Evolutionary conservation across 441 rosid genomes (phyloP).

Genomic region (Sinapis alba): DNA sequence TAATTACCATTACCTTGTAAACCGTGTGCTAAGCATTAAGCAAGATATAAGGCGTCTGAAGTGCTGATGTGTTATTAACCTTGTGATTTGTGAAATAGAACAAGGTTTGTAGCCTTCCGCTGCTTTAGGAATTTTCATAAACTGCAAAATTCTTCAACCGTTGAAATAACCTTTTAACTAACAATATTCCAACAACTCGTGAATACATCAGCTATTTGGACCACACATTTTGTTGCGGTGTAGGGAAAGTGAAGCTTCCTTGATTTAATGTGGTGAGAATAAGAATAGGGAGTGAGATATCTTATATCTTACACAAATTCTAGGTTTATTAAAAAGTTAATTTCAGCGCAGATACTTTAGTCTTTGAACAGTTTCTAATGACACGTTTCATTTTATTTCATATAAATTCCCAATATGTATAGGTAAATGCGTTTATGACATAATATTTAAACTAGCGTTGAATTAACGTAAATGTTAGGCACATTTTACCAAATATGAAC

Average conservation of each 20-base stretch:
- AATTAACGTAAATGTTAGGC: not conserved
- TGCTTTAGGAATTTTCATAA: not conserved
- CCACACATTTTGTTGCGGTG: not conserved
- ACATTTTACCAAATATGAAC: constrained; percentile 24
- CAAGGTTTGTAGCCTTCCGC: not conserved
- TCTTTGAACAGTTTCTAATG: not conserved
- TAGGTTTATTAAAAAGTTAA: not conserved
- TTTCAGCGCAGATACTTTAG: not conserved
- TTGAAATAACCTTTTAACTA: not conserved
- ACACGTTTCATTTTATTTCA: not conserved
- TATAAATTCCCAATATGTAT: not conserved
- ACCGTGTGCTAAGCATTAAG: not conserved
- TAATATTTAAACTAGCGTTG: not conserved
- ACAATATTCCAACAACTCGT: not conserved
- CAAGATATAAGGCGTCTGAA: not conserved
- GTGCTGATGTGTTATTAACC: not conserved
- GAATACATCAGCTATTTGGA: not conserved
- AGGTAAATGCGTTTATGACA: not conserved
- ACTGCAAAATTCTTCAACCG: not conserved
- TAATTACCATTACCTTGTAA: not conserved
- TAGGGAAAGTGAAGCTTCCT: not conserved
- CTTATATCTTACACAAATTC: not conserved
- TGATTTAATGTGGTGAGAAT: not conserved
- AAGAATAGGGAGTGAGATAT: not conserved
- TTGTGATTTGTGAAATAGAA: not conserved